Conservation (phyloP, 1,284 basidiomycete genomes). For the Chiua sp. region DNA sequence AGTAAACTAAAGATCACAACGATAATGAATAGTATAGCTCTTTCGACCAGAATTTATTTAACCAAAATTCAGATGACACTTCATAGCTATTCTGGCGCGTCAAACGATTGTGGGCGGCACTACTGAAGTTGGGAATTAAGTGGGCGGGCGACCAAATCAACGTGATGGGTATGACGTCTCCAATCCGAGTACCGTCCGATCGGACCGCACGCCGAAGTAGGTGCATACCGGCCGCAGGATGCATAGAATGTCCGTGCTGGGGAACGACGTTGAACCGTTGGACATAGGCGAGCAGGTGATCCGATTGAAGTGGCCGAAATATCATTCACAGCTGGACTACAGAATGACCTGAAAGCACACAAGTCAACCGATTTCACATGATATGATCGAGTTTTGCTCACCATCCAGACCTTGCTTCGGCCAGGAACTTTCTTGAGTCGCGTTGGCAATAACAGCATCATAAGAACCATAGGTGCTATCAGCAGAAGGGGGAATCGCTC, state of each 20-base stretch:
- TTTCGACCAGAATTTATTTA: not conserved
- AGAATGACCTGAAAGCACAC: no score
- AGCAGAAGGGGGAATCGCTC: not conserved
- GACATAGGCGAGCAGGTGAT: not conserved
- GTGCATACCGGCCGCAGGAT: not conserved
- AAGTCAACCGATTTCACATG: no score
- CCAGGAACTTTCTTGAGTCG: no score
- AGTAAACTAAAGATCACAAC: no score
- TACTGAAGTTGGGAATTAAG: not conserved
- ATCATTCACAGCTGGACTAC: no score
- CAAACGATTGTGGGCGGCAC: not conserved
- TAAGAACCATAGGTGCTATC: not conserved
- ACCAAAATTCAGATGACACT: not conserved
- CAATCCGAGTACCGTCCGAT: not conserved
- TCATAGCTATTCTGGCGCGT: not conserved
- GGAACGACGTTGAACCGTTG: not conserved
- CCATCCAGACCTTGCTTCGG: no score
- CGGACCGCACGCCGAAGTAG: not conserved
- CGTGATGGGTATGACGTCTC: not conserved
- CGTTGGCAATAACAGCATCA: no score
- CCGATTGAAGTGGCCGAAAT: no score
- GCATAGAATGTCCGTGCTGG: no score
- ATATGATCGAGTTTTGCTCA: no score
- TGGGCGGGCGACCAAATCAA: not conserved
- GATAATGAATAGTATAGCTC: not conserved